Conservation (phyloP, 805 yeast species). For the Lachancea fermentati region DNA sequence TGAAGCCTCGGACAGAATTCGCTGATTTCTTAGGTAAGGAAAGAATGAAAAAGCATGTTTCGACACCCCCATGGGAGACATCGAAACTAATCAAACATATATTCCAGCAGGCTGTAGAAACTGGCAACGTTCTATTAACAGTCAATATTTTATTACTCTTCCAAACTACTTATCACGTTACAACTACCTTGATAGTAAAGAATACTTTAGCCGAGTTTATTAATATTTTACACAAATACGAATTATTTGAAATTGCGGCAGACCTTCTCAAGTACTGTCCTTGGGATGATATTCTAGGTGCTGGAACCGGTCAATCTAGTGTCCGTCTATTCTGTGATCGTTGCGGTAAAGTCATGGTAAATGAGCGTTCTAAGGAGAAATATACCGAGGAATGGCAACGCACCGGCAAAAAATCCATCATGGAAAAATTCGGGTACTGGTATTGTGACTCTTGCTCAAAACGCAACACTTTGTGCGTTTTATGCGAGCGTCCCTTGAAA, state of each 20-base stretch:
- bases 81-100: constrained; percentile 25
- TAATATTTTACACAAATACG: constrained; percentile 28
- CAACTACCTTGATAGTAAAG: constrained; percentile 25
- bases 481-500: constrained; percentile 71
- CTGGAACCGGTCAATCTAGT: constrained; percentile 31
- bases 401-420: constrained; percentile 29
- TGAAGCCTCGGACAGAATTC: background rate
- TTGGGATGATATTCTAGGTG: constrained; percentile 28
- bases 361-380: constrained; percentile 48
- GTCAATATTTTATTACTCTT: constrained; percentile 27
- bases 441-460: constrained; percentile 69
- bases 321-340: constrained; percentile 54
- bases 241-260: constrained; percentile 31
- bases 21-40: constrained; percentile 1
- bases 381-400: constrained; percentile 20
- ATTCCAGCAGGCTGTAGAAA: constrained; percentile 27
- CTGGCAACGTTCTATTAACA: constrained; percentile 28
- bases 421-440: constrained; percentile 63
- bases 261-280: constrained; percentile 31
- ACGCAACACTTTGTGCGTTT: constrained; percentile 61
- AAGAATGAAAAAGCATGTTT: background rate
- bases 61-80: constrained; percentile 30
- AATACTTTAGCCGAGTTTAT: constrained; percentile 29
- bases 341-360: constrained; percentile 54
- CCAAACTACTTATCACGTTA: constrained; percentile 26